These are phyloP conservation scores for Fraxinus nigra DNA, from an alignment of 305 asterid species.

Conservation along the genomic window DNA sequence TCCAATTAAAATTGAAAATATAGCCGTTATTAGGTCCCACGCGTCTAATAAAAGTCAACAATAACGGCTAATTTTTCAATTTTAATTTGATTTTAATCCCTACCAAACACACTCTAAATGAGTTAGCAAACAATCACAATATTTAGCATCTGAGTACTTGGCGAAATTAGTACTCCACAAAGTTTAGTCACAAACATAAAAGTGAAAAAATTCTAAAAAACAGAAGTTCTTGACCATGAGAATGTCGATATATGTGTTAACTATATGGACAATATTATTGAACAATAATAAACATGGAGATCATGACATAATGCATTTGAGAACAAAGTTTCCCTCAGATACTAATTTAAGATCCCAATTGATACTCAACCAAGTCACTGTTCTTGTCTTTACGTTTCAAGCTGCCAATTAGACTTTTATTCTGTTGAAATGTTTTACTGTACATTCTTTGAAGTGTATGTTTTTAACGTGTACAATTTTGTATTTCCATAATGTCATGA, in stretches of 20 bases:
- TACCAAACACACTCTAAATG: too few relatives aligned
- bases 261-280: not conserved
- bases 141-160: conserved; percentile 4
- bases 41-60: too few relatives aligned
- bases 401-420: not conserved
- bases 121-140: not conserved
- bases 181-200: not conserved
- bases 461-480: not conserved
- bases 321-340: not conserved
- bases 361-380: not conserved
- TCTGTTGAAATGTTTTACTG: not conserved
- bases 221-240: not conserved
- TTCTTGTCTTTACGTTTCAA: not conserved
- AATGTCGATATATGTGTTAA: not conserved
- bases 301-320: not conserved
- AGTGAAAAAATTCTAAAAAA: not conserved
- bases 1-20: too few relatives aligned
- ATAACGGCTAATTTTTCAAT: too few relatives aligned
- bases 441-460: not conserved
- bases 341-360: not conserved
- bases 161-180: not conserved
- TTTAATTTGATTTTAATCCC: too few relatives aligned
- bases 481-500: not conserved
- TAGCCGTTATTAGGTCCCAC: too few relatives aligned
- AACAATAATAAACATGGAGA: not conserved